Evolutionary conservation across 805 yeast genomes (phyloP).

Genomic region (Metschnikowia corniflorae): DNA sequence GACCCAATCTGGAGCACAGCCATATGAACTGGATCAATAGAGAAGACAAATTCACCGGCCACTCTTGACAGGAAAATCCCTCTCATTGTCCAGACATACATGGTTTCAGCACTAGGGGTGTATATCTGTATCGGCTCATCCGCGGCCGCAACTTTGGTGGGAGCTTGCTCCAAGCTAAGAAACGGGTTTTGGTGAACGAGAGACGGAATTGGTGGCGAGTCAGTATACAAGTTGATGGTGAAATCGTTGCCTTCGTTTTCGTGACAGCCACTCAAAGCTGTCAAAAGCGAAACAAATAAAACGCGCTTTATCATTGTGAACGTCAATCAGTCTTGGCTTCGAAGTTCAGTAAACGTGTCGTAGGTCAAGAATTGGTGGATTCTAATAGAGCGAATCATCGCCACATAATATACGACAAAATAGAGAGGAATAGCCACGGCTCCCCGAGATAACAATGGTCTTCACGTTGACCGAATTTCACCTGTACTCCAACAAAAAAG

Average conservation of each 20-base stretch:
- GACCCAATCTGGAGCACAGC: conserved; percentile 1
- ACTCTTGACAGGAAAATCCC: conserved; percentile 1
- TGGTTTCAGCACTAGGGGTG: background rate
- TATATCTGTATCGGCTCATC: background rate
- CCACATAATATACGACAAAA: too few species aligned
- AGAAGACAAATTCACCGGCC: background rate
- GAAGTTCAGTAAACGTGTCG: too few species aligned
- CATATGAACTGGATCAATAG: background rate
- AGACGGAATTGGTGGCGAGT: background rate
- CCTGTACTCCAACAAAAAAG: too few species aligned
- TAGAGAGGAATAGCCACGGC: too few species aligned
- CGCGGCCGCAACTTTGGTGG: background rate
- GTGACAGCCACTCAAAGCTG: background rate
- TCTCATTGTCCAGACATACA: conserved; percentile 1
- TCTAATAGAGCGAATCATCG: too few species aligned
- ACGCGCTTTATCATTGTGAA: too few species aligned
- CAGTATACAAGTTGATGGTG: background rate
- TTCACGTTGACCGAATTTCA: too few species aligned
- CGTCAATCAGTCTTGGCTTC: too few species aligned
- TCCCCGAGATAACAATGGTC: too few species aligned
- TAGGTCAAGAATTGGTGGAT: too few species aligned
- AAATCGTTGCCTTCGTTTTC: background rate
- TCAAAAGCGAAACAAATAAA: too few species aligned
- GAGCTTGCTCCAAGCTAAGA: background rate
- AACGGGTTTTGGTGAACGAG: background rate